A percentile compares a stretch with the other conserved stretches of the same genome.
Evolutionary conservation across 2,329 filamentous ascomycete genomes (phyloP).

Genomic region (Rutstroemia sp.): DNA sequence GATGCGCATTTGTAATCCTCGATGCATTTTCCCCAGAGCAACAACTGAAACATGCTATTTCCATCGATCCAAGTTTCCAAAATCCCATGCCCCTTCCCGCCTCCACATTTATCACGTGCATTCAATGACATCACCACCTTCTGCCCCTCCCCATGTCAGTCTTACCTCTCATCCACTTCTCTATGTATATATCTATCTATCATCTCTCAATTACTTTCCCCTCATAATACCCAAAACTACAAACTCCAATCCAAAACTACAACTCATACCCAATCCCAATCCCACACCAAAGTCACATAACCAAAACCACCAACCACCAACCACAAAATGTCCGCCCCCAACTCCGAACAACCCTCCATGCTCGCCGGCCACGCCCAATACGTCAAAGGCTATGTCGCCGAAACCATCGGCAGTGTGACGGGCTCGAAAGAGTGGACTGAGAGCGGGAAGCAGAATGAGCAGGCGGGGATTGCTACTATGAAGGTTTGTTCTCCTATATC

Average conservation of each 20-base stretch:
- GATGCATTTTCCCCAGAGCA: too few relatives aligned
- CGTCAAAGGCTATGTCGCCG: constrained; percentile 60
- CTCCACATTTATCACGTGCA: neutral
- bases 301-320: too few relatives aligned
- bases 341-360: constrained; percentile 42
- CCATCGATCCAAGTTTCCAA: neutral
- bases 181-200: too few relatives aligned
- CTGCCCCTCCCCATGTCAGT: neutral
- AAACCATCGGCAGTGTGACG: constrained; percentile 44
- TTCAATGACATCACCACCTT: neutral
- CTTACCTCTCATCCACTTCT: too few relatives aligned
- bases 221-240: neutral
- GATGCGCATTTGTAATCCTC: too few relatives aligned
- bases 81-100: neutral
- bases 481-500: constrained; percentile 12
- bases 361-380: constrained; percentile 59
- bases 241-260: neutral
- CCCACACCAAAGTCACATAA: too few relatives aligned
- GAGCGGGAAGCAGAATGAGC: constrained; percentile 58
- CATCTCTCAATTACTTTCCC: neutral
- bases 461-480: constrained; percentile 54
- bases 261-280: neutral
- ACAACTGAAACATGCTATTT: too few relatives aligned
- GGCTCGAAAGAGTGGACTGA: constrained; percentile 55
- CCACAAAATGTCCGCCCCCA: neutral